These are phyloP conservation scores for Claviceps arundinis DNA, from an alignment of 2,329 filamentous ascomycete species.

Conservation along the genomic window DNA sequence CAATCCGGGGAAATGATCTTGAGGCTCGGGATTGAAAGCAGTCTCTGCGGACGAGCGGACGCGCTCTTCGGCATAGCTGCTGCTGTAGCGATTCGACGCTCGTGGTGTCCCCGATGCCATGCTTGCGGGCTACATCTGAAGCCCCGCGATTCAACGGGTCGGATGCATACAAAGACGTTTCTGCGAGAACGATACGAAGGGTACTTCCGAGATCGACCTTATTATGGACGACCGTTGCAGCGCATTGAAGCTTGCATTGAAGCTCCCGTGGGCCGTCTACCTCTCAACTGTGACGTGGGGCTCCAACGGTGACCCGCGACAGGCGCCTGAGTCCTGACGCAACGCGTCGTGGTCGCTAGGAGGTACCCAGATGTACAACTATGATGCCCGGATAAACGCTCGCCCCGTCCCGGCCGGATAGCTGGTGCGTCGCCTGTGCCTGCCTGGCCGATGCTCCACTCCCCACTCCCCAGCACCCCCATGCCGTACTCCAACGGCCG, in stretches of 20 bases:
- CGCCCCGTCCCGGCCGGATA: neutral
- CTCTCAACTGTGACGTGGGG: neutral
- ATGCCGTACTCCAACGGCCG: neutral
- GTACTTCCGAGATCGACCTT: too few species aligned
- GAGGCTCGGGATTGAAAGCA: constrained; percentile 15
- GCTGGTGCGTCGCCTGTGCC: constrained; percentile 4
- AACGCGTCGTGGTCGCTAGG: neutral
- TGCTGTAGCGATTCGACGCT: constrained; percentile 32
- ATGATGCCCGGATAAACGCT: constrained; percentile 1
- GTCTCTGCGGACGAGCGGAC: constrained; percentile 23
- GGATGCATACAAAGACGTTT: neutral
- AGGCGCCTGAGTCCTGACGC: neutral
- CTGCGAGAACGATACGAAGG: too few species aligned
- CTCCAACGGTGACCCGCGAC: neutral
- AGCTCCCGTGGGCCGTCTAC: neutral
- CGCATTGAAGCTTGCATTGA: neutral
- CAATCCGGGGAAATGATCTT: constrained; percentile 20
- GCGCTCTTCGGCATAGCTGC: constrained; percentile 22
- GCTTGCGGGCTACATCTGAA: constrained; percentile 23
- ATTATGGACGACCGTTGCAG: neutral
- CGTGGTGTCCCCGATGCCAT: constrained; percentile 30
- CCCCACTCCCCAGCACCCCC: constrained; percentile 19
- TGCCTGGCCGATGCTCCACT: constrained; percentile 20
- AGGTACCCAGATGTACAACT: too few species aligned
- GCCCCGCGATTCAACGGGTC: constrained; percentile 1